Conservation (phyloP, 176 grass and related monocot species). For the Secale cereale region DNA sequence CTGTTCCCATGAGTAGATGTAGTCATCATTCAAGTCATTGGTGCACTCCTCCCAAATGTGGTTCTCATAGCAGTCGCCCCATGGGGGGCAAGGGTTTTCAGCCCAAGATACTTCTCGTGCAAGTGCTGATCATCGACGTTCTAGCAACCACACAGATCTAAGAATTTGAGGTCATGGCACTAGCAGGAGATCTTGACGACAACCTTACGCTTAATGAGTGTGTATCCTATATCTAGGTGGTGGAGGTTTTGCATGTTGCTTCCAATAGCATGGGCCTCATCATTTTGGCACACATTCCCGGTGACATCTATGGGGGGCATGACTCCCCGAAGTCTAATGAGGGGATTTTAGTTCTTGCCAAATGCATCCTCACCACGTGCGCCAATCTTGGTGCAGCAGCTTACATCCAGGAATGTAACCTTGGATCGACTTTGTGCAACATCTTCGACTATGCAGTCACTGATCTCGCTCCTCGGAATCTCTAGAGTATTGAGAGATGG, state of each 20-base stretch:
- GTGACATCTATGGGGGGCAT: slow-evolving; percentile 69
- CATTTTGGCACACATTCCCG: slow-evolving; percentile 65
- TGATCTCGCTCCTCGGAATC: slow-evolving; percentile 81
- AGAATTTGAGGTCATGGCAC: slow-evolving; percentile 56
- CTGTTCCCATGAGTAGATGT: slow-evolving; percentile 59
- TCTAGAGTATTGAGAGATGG: slow-evolving; percentile 61
- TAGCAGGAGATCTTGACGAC: slow-evolving; percentile 2
- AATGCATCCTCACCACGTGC: slow-evolving; percentile 67
- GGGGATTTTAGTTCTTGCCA: slow-evolving; percentile 64
- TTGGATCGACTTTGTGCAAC: slow-evolving; percentile 45
- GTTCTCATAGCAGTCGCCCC: slow-evolving; percentile 71
- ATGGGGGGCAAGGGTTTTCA: slow-evolving; percentile 65
- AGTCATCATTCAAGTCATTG: slow-evolving; percentile 58
- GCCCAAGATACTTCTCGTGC: slow-evolving; percentile 38
- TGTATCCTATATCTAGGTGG: slow-evolving; percentile 77
- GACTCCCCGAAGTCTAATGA: slow-evolving; percentile 47
- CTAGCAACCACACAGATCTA: slow-evolving; percentile 82
- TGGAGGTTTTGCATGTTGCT: slow-evolving; percentile 69
- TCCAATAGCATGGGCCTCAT: slow-evolving; percentile 75
- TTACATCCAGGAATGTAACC: slow-evolving; percentile 79
- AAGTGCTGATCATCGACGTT: slow-evolving; percentile 57
- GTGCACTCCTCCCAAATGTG: slow-evolving; percentile 77
- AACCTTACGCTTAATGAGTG: slow-evolving; percentile 48
- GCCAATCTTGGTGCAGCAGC: slow-evolving; percentile 72
- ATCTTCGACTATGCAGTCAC: slow-evolving; percentile 63